Conservation (phyloP, 352 stramenopile species). For the Globisporangium emineosum region DNA sequence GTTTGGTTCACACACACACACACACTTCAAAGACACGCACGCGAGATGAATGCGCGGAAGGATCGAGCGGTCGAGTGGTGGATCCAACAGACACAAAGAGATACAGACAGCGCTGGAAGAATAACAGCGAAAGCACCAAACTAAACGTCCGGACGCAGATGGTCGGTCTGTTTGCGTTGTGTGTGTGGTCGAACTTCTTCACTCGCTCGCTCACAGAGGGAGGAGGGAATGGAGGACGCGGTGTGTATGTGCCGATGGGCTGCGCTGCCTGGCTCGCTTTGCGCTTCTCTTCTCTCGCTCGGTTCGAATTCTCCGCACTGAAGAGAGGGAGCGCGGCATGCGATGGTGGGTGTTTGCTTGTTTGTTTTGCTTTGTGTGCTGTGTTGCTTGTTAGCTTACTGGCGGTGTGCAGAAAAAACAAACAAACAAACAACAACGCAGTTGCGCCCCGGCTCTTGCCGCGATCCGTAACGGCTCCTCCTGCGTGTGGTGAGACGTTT, state of each 20-base stretch:
- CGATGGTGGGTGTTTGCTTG: background rate
- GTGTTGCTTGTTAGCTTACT: background rate
- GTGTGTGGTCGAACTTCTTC: background rate
- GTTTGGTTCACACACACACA: background rate
- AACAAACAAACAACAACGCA: background rate
- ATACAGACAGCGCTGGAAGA: background rate
- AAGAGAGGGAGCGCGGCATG: background rate
- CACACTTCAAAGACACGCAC: too few relatives aligned
- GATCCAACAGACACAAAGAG: background rate
- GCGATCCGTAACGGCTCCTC: background rate
- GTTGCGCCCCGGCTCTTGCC: background rate
- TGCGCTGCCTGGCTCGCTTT: background rate
- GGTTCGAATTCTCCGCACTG: slow-evolving; percentile 8
- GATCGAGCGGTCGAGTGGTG: background rate
- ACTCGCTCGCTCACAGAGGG: background rate
- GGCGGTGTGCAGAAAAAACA: background rate
- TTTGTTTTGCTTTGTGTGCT: background rate
- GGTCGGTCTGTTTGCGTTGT: background rate
- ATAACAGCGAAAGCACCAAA: background rate
- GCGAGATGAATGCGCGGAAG: background rate
- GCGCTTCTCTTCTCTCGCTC: background rate
- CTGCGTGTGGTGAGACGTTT: background rate
- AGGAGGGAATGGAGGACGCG: background rate
- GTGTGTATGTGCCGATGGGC: background rate
- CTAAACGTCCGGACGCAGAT: background rate